A percentile compares a stretch with the other conserved stretches of the same genome.
Conservation (phyloP, 2,329 filamentous ascomycete species). For the Aspergillus transmontanensis region DNA sequence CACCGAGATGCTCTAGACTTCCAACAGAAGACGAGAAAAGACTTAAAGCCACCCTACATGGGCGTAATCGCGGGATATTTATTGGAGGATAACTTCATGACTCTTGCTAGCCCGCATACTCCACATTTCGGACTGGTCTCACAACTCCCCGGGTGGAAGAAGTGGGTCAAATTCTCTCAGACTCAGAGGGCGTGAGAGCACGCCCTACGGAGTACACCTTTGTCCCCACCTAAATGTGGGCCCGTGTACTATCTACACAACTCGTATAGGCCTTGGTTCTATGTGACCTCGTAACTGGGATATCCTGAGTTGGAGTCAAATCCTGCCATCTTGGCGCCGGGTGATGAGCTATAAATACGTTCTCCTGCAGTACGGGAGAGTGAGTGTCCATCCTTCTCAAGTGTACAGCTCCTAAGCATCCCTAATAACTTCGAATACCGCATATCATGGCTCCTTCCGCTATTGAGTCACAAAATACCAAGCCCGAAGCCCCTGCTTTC, state of each 20-base stretch:
- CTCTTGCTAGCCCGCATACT: neutral
- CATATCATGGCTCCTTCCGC: neutral
- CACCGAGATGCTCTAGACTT: neutral
- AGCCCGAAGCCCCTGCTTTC: neutral
- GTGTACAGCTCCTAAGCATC: neutral
- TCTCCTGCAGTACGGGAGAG: neutral
- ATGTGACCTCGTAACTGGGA: neutral
- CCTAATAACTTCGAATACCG: neutral
- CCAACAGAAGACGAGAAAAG: neutral
- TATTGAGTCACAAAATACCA: neutral
- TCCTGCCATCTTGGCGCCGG: neutral
- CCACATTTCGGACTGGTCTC: neutral
- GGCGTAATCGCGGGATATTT: neutral
- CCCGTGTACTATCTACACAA: neutral
- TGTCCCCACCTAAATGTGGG: neutral
- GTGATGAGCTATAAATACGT: neutral
- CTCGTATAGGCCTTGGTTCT: neutral
- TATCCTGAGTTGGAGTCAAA: neutral
- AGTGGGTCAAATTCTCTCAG: neutral
- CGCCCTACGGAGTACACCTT: neutral
- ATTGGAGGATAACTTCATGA: neutral
- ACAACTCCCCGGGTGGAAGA: neutral
- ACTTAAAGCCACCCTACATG: neutral
- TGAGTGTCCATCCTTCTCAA: neutral
- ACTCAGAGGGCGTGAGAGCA: neutral